phyloP scores from a whole-genome alignment of 2,329 filamentous ascomycete species.

The Botrytis cinerea region DNA sequence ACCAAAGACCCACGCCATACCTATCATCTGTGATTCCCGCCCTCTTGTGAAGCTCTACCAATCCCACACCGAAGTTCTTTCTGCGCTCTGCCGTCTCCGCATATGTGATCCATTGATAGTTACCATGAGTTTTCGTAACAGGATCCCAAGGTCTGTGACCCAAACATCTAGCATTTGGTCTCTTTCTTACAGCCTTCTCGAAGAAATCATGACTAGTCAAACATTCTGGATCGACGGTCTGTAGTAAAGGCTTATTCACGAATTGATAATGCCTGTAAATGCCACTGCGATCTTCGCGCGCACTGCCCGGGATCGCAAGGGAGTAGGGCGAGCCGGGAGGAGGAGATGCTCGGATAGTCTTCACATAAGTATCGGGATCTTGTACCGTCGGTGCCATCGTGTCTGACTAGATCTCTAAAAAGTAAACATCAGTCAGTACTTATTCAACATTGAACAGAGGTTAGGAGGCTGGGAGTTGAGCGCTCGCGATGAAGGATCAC shows the following conservation, averaged over 20 bases:
- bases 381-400: conserved; percentile 35
- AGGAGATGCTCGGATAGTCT: conserved; percentile 34
- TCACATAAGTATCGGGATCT: conserved; percentile 35
- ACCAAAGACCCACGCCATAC: conserved; percentile 81
- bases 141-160: conserved; percentile 81
- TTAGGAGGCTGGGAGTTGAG: not conserved
- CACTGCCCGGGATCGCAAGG: conserved; percentile 72
- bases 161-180: conserved; percentile 70
- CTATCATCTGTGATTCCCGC: conserved; percentile 66
- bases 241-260: conserved; percentile 68
- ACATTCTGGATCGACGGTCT: conserved; percentile 69
- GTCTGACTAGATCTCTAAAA: not conserved
- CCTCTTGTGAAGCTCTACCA: conserved; percentile 78
- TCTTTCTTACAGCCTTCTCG: conserved; percentile 63
- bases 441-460: not conserved
- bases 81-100: conserved; percentile 74
- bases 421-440: conserved; percentile 4
- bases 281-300: conserved; percentile 68
- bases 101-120: conserved; percentile 84
- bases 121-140: conserved; percentile 68
- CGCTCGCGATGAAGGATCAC: not conserved
- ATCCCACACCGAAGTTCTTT: conserved; percentile 80
- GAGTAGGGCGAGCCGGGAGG: conserved; percentile 62
- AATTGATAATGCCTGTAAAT: conserved; percentile 85
- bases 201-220: conserved; percentile 80